phyloP scores from a whole-genome alignment of 192 early-diverging fungal genomes.

The Coemansia sp. region DNA sequence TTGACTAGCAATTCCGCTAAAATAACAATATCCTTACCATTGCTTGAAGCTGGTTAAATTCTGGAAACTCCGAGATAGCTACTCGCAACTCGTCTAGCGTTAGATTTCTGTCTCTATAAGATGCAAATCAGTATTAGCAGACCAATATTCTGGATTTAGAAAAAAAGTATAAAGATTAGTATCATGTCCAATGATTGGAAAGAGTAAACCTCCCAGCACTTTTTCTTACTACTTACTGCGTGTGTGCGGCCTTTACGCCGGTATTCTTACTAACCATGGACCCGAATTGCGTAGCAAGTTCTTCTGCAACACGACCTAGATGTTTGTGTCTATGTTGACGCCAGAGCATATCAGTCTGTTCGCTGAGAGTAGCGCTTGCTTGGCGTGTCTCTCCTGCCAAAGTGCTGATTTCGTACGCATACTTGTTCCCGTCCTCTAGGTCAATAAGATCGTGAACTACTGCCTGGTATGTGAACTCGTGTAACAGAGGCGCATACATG shows the following conservation, averaged over 20 bases:
- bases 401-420: conserved; percentile 13
- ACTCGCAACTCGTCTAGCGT: conserved; percentile 42
- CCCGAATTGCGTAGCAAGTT: conserved; percentile 33
- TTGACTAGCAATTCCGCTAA: neutral
- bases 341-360: conserved; percentile 54
- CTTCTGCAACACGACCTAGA: conserved; percentile 40
- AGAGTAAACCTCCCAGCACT: neutral
- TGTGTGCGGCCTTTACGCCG: conserved; percentile 23
- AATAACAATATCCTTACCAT: conserved; percentile 26
- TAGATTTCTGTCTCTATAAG: conserved; percentile 30
- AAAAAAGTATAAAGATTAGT: no score
- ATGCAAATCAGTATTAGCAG: neutral
- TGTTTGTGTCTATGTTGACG: conserved; percentile 50
- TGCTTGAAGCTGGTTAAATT: conserved; percentile 51
- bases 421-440: conserved; percentile 37
- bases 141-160: no score
- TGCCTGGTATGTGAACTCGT: conserved; percentile 98
- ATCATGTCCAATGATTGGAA: neutral
- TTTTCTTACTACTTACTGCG: conserved; percentile 23
- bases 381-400: conserved; percentile 15
- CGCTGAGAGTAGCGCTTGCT: conserved; percentile 36
- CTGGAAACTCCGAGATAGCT: conserved; percentile 47
- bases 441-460: conserved; percentile 89
- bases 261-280: conserved; percentile 31
- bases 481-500: conserved; percentile 83